Evolutionary conservation across 768 basidiomycete genomes (phyloP), one percentile per base, ranked within the genome.

Genomic region (Leccinum variicolor): DNA sequence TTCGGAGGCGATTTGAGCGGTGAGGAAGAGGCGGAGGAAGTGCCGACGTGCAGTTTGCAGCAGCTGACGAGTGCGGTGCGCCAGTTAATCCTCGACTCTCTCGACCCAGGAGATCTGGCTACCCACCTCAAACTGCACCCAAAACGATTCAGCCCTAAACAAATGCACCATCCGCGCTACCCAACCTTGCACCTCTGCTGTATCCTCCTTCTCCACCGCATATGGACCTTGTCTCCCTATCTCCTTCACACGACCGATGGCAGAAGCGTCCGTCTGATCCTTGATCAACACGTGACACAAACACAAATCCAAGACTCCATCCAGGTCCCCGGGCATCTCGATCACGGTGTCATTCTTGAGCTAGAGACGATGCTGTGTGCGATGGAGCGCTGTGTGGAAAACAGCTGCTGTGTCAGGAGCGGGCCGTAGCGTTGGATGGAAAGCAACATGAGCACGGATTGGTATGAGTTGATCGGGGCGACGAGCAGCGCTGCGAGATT

Each of bases 401-500:
- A 97, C 5, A 96, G 84, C 70, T 99, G 97, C 28, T 84, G 84
- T n/a, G 82, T 77, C 26, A 98, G 83, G 3, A 99, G 84, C 0
- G 91, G 86, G 0, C 84, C 83, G 66, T 98, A 99, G 50, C 85
- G 87, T 2, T 94, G 94, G 31, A 98, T 87, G 17, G 96, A 94
- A 51, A 99, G 90, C 19, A 99, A 82, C 0, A 95, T 98, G 56
- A 99, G 87, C 17, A 95, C 92, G 34, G 94, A 96, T 75, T 92
- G 88, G 69, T 99, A 98, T 9, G 93, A 93, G 68, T 94, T 94
- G 67, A 98, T 96, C 3, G 96, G 96, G 1, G 96, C 92, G n/a
- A 94, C 83, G 6, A 99, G 86, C 34, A 98, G 82, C 3, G 93
- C 84, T 26, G 95, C 85, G n/a, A 98, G 89, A 67, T 98, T 93